Evolutionary conservation across 148 eudicot species (phyloP), one percentile per base, ranked within the genome.

Genomic region (Drosera capensis): DNA sequence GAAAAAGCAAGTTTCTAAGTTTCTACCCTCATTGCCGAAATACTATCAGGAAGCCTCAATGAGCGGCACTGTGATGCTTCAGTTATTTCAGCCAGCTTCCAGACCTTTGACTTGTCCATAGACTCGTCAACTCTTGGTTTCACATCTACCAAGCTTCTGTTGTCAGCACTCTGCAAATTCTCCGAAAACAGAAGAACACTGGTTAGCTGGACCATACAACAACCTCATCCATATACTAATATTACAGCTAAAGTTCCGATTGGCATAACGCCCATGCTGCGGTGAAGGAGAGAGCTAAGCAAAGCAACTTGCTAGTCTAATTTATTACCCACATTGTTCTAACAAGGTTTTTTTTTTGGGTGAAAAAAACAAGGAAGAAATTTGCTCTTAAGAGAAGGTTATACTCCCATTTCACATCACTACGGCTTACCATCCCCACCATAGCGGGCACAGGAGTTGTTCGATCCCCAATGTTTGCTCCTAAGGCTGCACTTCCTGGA

Each of bases 1-100:
- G 48, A 8, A 43, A 31, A 14, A 12, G 3, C 30, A 40, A n/a
- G n/a, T n/a, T n/a, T n/a, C n/a, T n/a, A n/a, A n/a, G n/a, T 7
- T 42, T 40, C 16, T 67, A 85, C 95, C 78, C 62, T 78, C 65
- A 55, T 66, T 45, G 95, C 68, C 36, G 92, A 51, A 49, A 68
- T 45, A 59, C 56, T 72, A 57, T 85, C 92, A 48, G 92, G 80
- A 44, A 85, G 83, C 70, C 77, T 75, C 51, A 80, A 46, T 23
- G 86, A 85, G 42, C 83, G 80, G 54, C 86, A 80, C 60, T 85
- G 92, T 30, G 83, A 65, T 67, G 71, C 63, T 49, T 80, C 92
- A 56, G 43, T 77, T 35, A 85, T 72, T 63, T 80, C 86, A 19
- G 74, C 49, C 55, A 68, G 56, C 59, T 78, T 85, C 86, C 95